Evolutionary conservation across 208 protist species (phyloP).

Genomic region (Willaertia magna): DNA sequence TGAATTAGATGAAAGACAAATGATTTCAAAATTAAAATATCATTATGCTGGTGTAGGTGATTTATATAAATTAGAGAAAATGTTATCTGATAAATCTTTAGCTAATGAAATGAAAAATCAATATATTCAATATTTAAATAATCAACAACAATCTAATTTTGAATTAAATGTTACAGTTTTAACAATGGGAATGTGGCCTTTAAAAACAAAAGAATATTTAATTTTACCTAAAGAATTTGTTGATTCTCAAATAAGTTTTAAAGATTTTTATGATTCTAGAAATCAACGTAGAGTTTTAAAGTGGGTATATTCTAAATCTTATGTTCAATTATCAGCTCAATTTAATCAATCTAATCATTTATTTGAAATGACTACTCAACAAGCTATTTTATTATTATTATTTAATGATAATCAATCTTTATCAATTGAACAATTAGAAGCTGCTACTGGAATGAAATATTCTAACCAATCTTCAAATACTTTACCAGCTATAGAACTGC

Average conservation of each 20-base stretch:
- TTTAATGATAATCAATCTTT: slow-evolving; percentile 43
- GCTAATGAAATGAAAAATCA: slow-evolving; percentile 42
- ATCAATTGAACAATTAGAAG: slow-evolving; percentile 34
- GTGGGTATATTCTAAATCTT: slow-evolving; percentile 44
- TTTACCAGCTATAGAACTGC: no score
- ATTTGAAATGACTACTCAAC: slow-evolving; percentile 43
- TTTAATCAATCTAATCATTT: slow-evolving; percentile 27
- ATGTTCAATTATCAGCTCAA: neutral
- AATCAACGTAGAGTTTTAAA: slow-evolving; percentile 46
- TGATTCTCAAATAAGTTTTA: slow-evolving; percentile 40
- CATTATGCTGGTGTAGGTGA: slow-evolving; percentile 40
- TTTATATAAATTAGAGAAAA: slow-evolving; percentile 62
- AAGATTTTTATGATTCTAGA: slow-evolving; percentile 41
- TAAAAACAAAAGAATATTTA: slow-evolving; percentile 18
- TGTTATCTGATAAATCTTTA: slow-evolving; percentile 43
- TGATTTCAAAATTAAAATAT: slow-evolving; percentile 63
- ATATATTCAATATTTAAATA: slow-evolving; percentile 31
- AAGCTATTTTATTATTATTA: slow-evolving; percentile 46
- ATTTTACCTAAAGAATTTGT: slow-evolving; percentile 30
- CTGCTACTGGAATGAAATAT: slow-evolving; percentile 16
- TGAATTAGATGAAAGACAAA: slow-evolving; percentile 54
- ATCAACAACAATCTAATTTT: neutral
- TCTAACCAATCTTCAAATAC: no score
- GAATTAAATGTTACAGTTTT: slow-evolving; percentile 52
- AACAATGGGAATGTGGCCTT: slow-evolving; percentile 64